These are phyloP conservation scores for Aspergillus novoparasiticus DNA, from an alignment of 2,329 filamentous ascomycete genomes.

Conservation along the genomic window DNA sequence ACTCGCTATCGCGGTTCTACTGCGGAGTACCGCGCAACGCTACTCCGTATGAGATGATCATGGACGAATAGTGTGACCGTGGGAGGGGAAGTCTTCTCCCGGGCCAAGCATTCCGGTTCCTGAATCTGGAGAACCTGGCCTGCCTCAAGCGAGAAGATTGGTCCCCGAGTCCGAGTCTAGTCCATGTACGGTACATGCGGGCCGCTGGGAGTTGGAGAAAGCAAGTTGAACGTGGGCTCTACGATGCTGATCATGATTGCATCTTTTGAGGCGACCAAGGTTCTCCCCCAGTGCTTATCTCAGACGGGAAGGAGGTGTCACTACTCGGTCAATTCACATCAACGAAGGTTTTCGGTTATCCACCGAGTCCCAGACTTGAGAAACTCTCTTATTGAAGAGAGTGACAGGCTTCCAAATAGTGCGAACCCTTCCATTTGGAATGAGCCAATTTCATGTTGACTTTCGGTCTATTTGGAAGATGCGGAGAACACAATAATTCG, in stretches of 20 bases:
- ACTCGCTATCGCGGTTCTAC: not conserved
- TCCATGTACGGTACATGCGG: slow-evolving; percentile 17
- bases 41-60: not conserved
- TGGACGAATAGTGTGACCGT: not conserved
- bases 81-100: not conserved
- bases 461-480: not conserved
- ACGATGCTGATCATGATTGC: slow-evolving; percentile 2
- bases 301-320: slow-evolving; percentile 7
- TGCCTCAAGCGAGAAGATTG: slow-evolving; percentile 8
- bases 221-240: not conserved
- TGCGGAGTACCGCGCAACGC: slow-evolving; percentile 1
- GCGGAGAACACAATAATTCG: not conserved
- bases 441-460: slow-evolving; percentile 6
- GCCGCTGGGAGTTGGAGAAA: slow-evolving; percentile 12
- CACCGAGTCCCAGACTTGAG: not conserved
- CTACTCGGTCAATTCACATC: not conserved
- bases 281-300: not conserved
- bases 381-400: slow-evolving; percentile 9
- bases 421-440: slow-evolving; percentile 10
- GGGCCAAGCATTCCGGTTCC: not conserved
- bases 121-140: slow-evolving; percentile 3
- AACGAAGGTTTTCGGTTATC: not conserved
- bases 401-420: slow-evolving; percentile 2
- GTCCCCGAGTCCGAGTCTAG: slow-evolving; percentile 14
- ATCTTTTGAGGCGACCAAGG: not conserved